A percentile compares a stretch with the other conserved stretches of the same genome.
Conservation (phyloP, 1,284 basidiomycete species). For the Leccinum insolens region DNA sequence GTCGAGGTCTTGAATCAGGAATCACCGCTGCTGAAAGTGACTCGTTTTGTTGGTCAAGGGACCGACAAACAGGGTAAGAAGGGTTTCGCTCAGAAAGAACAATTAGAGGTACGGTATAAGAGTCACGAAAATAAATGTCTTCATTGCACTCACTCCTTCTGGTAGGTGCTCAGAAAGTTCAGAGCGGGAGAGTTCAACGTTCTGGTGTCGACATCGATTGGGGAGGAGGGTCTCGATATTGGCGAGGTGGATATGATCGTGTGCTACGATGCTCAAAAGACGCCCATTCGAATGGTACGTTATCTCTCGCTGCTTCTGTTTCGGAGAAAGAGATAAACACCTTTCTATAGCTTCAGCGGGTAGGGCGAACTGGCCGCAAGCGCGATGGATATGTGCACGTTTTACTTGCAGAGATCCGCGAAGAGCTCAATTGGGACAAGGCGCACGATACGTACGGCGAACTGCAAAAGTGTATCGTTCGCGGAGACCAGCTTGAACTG, state of each 20-base stretch:
- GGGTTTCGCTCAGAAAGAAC: conserved; percentile 91
- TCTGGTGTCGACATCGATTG: conserved; percentile 95
- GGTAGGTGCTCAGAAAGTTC: conserved; percentile 82
- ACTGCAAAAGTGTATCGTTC: conserved; percentile 88
- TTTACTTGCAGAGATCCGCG: conserved; percentile 89
- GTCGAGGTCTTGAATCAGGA: conserved; percentile 78
- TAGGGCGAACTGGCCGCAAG: conserved; percentile 95
- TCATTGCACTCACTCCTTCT: conserved; percentile 10
- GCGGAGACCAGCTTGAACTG: conserved; percentile 86
- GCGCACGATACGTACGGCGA: conserved; percentile 88
- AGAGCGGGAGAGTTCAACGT: conserved; percentile 90
- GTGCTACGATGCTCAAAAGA: conserved; percentile 97
- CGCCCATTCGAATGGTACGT: conserved; percentile 92
- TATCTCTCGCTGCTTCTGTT: not conserved
- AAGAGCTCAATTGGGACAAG: conserved; percentile 91
- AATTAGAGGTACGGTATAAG: conserved; percentile 67
- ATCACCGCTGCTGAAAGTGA: conserved; percentile 74
- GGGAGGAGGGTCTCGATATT: conserved; percentile 99
- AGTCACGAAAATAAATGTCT: not conserved
- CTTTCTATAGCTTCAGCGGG: conserved; percentile 80
- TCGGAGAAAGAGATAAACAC: conserved; percentile 1
- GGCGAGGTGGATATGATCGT: conserved; percentile 98
- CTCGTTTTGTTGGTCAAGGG: conserved; percentile 91
- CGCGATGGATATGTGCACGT: conserved; percentile 90
- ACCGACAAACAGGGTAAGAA: conserved; percentile 84